Conservation (phyloP, 2,329 filamentous ascomycete species). For the Xylariaceae sp. region DNA sequence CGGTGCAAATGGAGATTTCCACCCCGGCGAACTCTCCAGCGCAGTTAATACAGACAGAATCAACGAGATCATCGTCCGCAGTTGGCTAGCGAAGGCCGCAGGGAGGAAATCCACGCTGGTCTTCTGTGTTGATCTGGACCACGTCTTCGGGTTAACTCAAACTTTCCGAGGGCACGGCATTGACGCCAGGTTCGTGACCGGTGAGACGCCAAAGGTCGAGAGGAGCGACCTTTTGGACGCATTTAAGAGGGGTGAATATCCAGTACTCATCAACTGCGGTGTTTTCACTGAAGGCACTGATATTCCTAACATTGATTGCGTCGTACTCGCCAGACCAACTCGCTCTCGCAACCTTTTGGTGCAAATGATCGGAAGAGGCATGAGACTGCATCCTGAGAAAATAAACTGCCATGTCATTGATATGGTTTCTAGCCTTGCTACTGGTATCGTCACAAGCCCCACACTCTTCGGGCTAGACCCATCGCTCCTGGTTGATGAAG, state of each 20-base stretch:
- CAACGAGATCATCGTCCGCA: constrained; percentile 79
- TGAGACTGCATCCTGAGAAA: constrained; percentile 78
- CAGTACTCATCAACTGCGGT: constrained; percentile 88
- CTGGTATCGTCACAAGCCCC: constrained; percentile 83
- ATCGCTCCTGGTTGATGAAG: constrained; percentile 66
- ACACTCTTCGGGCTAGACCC: constrained; percentile 93
- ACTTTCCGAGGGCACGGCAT: constrained; percentile 73
- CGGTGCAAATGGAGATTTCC: constrained; percentile 71
- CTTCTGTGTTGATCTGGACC: constrained; percentile 87
- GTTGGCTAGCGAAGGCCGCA: constrained; percentile 75
- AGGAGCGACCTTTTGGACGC: constrained; percentile 67
- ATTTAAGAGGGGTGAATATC: constrained; percentile 73
- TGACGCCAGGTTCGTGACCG: constrained; percentile 83
- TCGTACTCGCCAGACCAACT: constrained; percentile 82
- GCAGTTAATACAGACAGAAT: constrained; percentile 77
- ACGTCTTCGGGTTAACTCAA: constrained; percentile 70
- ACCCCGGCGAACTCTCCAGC: constrained; percentile 67
- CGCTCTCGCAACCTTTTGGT: constrained; percentile 88
- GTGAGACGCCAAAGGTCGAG: constrained; percentile 66
- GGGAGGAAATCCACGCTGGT: constrained; percentile 80
- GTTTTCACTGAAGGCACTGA: constrained; percentile 98
- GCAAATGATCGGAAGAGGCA: constrained; percentile 95
- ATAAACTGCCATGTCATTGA: constrained; percentile 91
- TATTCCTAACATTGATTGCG: constrained; percentile 94
- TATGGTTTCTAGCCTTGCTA: constrained; percentile 81